Base-by-base conservation (phyloP, 2,329 filamentous ascomycete genomes). In the Pseudomassariella vexata region DNA sequence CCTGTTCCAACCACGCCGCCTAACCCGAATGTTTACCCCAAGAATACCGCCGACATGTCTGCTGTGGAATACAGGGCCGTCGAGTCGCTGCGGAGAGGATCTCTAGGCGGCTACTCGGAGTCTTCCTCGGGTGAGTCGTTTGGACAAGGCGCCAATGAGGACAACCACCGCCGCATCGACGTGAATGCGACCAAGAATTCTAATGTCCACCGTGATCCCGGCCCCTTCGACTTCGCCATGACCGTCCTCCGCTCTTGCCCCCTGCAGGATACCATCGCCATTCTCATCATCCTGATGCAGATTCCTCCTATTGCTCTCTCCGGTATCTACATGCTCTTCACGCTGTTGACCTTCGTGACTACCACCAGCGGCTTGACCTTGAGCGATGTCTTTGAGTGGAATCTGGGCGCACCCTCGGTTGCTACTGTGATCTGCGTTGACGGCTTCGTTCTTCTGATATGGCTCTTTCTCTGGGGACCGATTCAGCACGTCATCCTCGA, bases 211-310 rank as follows among this genome's bases (percentile, higher is more conserved):
- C 79, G 79, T 46, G 78, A 83, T 53, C 68, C 79, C 34, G 83
- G 83, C 37, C 78, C 85, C 28, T 63, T 94, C 46, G 80, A 85
- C 48, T 70, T 94, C 44, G 82, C 84, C 42, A 76, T 85, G 46
- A 95, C 88, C 34, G 90, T 96, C 49, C 76, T 96, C 56, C 80
- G 79, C 50, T 87, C 88, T 32, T 90, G 89, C 50, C 90, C 90
- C 33, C 79, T 95, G 53, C 85, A 87, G 64, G 90, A 96, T 64
- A 95, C 90, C 39, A 86, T 95, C 62, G 88, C 90, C 55, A 95
- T 96, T 52, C 79, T 96, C 57, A 95, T 95, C 62, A 85, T 95
- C 49, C 76, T 96, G 46, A 84, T 95, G 61, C 89, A 94, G 56
- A 78, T 95, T 8, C 89, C 90, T 19, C 86, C 89, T 15, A 81